These are phyloP conservation scores for Aspergillus tamarii DNA, from an alignment of 2,329 filamentous ascomycete genomes.

Conservation along the genomic window DNA sequence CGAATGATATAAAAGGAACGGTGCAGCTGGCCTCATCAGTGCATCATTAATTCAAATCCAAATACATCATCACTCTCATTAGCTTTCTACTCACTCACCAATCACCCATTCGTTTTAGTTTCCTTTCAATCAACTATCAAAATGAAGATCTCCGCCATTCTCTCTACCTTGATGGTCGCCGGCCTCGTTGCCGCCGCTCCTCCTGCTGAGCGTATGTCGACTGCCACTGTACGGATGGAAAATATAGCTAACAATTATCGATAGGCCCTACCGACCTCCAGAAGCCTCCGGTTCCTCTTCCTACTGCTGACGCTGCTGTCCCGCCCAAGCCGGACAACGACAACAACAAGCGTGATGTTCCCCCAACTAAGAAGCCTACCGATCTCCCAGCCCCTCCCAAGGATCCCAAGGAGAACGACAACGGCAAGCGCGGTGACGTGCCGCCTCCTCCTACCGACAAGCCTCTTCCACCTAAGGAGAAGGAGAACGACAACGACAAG, in stretches of 20 bases:
- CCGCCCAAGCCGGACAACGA: not conserved
- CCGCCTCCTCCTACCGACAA: not conserved
- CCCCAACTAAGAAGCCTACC: not conserved
- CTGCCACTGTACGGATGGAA: not conserved
- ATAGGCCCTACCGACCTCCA: conserved; percentile 4
- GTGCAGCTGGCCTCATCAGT: not conserved
- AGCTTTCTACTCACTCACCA: not conserved
- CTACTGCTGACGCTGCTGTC: not conserved
- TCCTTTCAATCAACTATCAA: not conserved
- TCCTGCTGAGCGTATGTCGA: conserved; percentile 8
- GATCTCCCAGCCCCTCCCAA: not conserved
- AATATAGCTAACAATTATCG: not conserved
- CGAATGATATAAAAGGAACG: not conserved
- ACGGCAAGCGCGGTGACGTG: not conserved
- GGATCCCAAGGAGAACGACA: not conserved
- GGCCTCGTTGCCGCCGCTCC: conserved; percentile 9
- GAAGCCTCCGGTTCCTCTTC: not conserved
- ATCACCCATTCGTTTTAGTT: not conserved
- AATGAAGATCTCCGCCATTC: conserved; percentile 6
- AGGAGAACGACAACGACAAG: not conserved
- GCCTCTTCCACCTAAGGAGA: not conserved
- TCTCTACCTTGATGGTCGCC: conserved; percentile 8
- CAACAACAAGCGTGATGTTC: not conserved
- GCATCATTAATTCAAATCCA: conserved; percentile 1
- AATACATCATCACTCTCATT: not conserved